A percentile compares a stretch with the other conserved stretches of the same genome.
phyloP scores from a whole-genome alignment of 1,139 yeast genomes.

The Yamadazyma oceani region DNA sequence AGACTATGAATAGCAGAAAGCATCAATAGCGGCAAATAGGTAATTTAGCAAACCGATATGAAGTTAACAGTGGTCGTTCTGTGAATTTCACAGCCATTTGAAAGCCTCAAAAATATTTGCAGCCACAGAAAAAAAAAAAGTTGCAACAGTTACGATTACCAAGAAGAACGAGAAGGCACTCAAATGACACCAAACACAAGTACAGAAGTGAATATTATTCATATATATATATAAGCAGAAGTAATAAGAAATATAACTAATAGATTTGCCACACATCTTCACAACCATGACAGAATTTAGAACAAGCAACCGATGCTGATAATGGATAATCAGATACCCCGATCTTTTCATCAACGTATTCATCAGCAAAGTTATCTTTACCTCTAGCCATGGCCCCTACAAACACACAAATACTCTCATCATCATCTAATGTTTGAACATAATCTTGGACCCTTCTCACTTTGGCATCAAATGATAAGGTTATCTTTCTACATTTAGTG shows the following conservation, averaged over 20 bases:
- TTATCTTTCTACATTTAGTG: conserved; percentile 89
- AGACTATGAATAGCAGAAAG: conserved; percentile 23
- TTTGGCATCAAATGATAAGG: conserved; percentile 92
- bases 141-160: neutral
- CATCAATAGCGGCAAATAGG: no score
- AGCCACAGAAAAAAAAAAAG: no score
- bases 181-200: neutral
- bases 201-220: no score
- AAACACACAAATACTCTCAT: conserved; percentile 94
- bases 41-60: no score
- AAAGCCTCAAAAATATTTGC: neutral
- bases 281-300: conserved; percentile 97
- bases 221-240: neutral
- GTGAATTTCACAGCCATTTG: neutral
- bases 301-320: conserved; percentile 97
- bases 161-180: no score
- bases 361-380: conserved; percentile 95
- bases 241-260: conserved; percentile 14
- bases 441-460: conserved; percentile 87
- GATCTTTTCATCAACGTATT: conserved; percentile 91
- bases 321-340: conserved; percentile 94
- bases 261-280: conserved; percentile 94
- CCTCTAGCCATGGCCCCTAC: conserved; percentile 99
- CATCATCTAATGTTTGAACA: conserved; percentile 74
- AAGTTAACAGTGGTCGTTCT: no score